Percentiles rank a stretch among this genome's conserved stretches.
Evolutionary conservation across 176 grass and related monocot species (phyloP).

Genomic region (Oryza meridionalis): DNA sequence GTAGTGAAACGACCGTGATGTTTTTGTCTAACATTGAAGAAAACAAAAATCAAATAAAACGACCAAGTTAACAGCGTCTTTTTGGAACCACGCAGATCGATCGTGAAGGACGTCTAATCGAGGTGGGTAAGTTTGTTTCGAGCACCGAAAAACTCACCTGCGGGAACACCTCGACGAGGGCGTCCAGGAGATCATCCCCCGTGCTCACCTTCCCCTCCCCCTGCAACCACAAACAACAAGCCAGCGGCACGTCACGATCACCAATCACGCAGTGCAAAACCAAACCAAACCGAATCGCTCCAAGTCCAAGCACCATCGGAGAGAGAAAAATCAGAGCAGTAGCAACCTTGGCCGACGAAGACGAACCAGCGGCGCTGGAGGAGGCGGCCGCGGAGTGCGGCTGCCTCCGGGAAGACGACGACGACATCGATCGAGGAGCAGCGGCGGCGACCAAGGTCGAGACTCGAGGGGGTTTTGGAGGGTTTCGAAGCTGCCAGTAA

Average conservation of each 20-base stretch:
- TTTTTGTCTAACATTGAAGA: background rate
- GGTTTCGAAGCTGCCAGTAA: no score
- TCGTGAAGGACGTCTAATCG: background rate
- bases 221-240: background rate
- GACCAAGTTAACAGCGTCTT: background rate
- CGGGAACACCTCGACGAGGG: conserved; percentile 48
- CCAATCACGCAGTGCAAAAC: background rate
- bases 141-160: conserved; percentile 18
- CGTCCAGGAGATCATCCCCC: conserved; percentile 22
- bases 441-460: background rate
- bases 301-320: no score
- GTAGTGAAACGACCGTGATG: background rate
- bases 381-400: background rate
- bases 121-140: background rate
- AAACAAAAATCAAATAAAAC: background rate
- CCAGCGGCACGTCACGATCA: background rate
- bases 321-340: background rate
- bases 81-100: background rate
- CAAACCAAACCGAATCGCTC: background rate
- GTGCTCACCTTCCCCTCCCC: background rate
- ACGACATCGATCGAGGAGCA: background rate
- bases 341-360: background rate
- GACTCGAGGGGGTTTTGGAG: background rate
- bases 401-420: background rate
- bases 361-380: background rate